Base-by-base conservation (phyloP, 306 rosid species). In the Leucaena leucocephala region DNA sequence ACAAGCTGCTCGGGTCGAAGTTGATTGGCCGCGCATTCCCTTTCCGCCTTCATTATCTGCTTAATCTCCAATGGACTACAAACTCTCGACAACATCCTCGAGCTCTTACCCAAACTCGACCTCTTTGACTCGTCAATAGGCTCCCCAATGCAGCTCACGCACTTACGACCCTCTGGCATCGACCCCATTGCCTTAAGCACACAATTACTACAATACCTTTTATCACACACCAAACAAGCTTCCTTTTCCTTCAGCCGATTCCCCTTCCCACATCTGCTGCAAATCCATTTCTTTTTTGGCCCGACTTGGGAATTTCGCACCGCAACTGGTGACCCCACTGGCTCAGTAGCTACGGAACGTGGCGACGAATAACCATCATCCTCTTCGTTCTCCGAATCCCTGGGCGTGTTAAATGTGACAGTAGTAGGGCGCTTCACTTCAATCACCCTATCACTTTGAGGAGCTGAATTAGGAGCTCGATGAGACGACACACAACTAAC, bases 101-200 rank as follows among this genome's bases (percentile, higher is more conserved):
- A 91, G 77, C 86, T 78, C 85, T 89, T 93, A 7, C 98, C 98
- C 80, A 91, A 83, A 48, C 39, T 78, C 2, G 90, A 70, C 79
- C 98, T 86, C 80, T 88, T 91, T 8, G 83, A 67, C 86, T 93
- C 98, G 11, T 91, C 93, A 22, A 93, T 91, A 0, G 98, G 88
- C 71, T 76, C 77, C 61, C 98, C 92, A 80, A 93, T 93, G 84
- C 98, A 93, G 67, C 88, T 86, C 78, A 93, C 97, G 15, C 98
- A 93, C 75, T 93, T 93, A 14, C 98, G 74, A 15, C 98, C 98
- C 85, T 93, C 98, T 1, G 98, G 98, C 98, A 93, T 93, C 12
- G 97, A 93, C 22, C 98, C 98, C 98, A 93, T 93, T 17, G 94
- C 93, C 81, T 91, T 93, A n/a, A 93, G 81, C 76, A 93, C 82